Base-by-base conservation (phyloP, 345 rosid genomes). In the Eutrema yunnanense region DNA sequence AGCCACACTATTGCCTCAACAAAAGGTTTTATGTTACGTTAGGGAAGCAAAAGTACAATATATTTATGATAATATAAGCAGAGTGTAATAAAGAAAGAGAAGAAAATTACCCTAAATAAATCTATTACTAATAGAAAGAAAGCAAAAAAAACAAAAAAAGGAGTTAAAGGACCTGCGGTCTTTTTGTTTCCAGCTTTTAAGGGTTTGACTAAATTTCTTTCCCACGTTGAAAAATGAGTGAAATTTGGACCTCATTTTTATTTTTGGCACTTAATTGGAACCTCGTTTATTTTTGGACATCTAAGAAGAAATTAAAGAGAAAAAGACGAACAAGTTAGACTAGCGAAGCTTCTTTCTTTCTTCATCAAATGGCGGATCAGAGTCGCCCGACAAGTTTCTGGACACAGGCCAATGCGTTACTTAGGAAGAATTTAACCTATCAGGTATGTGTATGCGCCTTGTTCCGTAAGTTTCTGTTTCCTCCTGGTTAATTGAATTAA, bases 341-440 rank as follows among this genome's bases (percentile, higher is more conserved):
- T 22, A 22, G 12, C 42, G 3, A 9, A 2, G 43, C 7, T 66
- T 50, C 13, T 74, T 43, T 60, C 40, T 67, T 34, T 56, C 43
- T 56, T 75, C 76, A 46, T 36, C 76, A 62, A 22, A 88, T 88
- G 93, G 87, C 73, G 69, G 84, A 75, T 68, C 65, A 75, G 62
- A 80, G 81, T 72, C 83, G 81, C 69, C 83, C 78, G 36, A 70
- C 88, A 42, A 80, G 86, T 78, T 91, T 84, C 85, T 62, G 88
- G 82, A 74, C 88, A 62, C 98, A 86, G 71, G 86, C 90, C 41
- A 85, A 86, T 76, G 96, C 97, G 73, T 78, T 93, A 71, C 86
- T 89, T 61, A 78, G 95, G 22, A 94, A 91, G 81, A 94, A 89
- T 79, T 78, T 89, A 82, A 89, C 87, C 49, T 89, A 72, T 65